phyloP scores from a whole-genome alignment of 129 eudicot genomes.

The Arctium minus region DNA sequence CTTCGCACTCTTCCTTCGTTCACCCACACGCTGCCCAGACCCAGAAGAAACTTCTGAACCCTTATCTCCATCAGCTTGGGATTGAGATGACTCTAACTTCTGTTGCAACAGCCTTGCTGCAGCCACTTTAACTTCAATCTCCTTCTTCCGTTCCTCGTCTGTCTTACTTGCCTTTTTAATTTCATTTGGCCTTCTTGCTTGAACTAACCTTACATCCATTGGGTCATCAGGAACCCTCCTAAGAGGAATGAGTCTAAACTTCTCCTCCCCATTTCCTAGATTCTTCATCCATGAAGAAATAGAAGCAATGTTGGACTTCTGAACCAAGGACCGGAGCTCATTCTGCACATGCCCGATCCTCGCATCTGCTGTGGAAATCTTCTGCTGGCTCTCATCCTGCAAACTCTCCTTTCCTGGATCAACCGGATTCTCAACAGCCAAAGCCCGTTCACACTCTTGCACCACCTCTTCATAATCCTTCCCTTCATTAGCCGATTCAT shows the following conservation, averaged over 20 bases:
- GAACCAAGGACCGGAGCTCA: constrained; percentile 58
- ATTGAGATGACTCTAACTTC: constrained; percentile 40
- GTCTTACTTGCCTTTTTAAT: constrained; percentile 81
- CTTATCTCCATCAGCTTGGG: constrained; percentile 39
- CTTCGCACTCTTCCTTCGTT: constrained; percentile 59
- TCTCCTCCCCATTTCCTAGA: constrained; percentile 60
- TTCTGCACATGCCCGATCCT: constrained; percentile 53
- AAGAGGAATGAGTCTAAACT: constrained; percentile 50
- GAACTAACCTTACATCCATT: constrained; percentile 52
- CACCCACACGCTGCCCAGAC: constrained; percentile 42
- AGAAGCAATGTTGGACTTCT: constrained; percentile 59
- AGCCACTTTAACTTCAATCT: constrained; percentile 89
- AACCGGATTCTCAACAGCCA: constrained; percentile 49
- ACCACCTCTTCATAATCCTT: constrained; percentile 71
- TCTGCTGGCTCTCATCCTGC: constrained; percentile 65
- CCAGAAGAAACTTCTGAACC: constrained; percentile 43
- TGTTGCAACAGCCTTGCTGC: constrained; percentile 91
- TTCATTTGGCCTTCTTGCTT: constrained; percentile 57
- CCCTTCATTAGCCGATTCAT: constrained; percentile 50
- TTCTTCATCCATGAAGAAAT: constrained; percentile 58
- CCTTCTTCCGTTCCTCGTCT: constrained; percentile 75
- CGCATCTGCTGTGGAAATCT: constrained; percentile 40
- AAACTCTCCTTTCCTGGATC: constrained; percentile 76
- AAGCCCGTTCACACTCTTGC: constrained; percentile 66
- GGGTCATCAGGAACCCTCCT: constrained; percentile 67